Conservation (phyloP, 2,329 filamentous ascomycete genomes). For the Fusarium vanettenii region DNA sequence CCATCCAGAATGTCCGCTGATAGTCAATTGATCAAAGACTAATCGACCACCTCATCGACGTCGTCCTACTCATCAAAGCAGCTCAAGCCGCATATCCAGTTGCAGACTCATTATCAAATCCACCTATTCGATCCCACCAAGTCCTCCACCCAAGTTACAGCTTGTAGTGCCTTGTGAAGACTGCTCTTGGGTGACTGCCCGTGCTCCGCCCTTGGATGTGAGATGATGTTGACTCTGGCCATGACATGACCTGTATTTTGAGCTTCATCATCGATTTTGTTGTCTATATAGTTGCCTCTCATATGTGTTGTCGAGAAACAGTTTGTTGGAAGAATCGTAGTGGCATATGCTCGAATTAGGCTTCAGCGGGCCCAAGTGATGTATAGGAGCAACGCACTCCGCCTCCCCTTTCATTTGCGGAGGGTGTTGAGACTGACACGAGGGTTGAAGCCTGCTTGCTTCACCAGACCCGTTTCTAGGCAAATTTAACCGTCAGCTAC, state of each 20-base stretch:
- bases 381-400: too few relatives aligned
- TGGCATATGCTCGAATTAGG: not conserved
- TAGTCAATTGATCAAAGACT: not conserved
- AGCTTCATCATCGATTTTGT: not conserved
- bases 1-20: not conserved
- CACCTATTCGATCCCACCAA: not conserved
- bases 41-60: not conserved
- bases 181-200: too few relatives aligned
- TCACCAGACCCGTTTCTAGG: not conserved
- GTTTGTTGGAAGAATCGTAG: not conserved
- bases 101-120: not conserved
- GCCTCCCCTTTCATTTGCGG: constrained; percentile 42
- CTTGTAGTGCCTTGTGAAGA: too few relatives aligned
- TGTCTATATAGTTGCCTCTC: not conserved
- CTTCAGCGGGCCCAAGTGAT: not conserved
- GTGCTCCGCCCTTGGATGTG: too few relatives aligned
- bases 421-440: constrained; percentile 97
- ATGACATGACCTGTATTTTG: not conserved
- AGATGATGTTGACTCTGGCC: not conserved
- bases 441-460: constrained; percentile 76
- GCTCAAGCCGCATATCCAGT: not conserved
- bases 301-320: not conserved
- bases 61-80: not conserved
- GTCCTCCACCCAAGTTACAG: too few relatives aligned
- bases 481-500: not conserved